phyloP scores from a whole-genome alignment of 2,329 filamentous ascomycete genomes.

The Lachnellula subtilissima region DNA sequence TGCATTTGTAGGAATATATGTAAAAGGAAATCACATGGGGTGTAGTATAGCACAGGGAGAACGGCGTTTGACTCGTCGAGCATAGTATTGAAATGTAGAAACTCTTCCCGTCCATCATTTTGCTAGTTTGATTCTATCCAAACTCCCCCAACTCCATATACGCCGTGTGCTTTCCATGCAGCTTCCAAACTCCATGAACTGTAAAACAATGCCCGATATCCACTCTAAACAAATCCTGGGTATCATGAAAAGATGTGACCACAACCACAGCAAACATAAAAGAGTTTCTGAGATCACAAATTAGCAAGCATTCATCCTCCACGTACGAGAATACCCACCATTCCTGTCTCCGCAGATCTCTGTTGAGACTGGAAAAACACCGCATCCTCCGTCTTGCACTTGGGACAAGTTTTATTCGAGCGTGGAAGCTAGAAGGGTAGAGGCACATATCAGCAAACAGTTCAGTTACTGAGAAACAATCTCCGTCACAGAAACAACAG shows the following conservation, averaged over 20 bases:
- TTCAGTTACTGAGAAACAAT: constrained; percentile 11
- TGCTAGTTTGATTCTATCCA: not conserved
- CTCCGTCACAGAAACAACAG: constrained; percentile 5
- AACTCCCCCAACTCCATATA: constrained; percentile 5
- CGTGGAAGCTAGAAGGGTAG: constrained; percentile 72
- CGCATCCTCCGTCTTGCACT: constrained; percentile 80
- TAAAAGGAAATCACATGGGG: constrained; percentile 7
- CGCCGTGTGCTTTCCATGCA: not conserved
- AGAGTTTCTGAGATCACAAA: constrained; percentile 62
- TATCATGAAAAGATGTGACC: constrained; percentile 72
- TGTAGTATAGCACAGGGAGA: constrained; percentile 28
- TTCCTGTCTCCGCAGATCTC: constrained; percentile 92
- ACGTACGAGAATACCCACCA: constrained; percentile 59
- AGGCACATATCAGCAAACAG: constrained; percentile 36
- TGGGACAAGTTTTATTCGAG: constrained; percentile 78
- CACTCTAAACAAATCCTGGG: constrained; percentile 5
- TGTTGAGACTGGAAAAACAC: constrained; percentile 99
- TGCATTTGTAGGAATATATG: constrained; percentile 55
- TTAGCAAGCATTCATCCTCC: constrained; percentile 22
- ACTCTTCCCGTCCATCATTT: constrained; percentile 4
- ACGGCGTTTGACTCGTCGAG: constrained; percentile 19
- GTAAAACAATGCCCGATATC: constrained; percentile 1
- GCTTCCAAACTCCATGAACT: constrained; percentile 1
- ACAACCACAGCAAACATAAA: constrained; percentile 91
- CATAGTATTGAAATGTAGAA: constrained; percentile 14